Evolutionary conservation across 2,329 filamentous ascomycete genomes (phyloP), one percentile per base, ranked within the genome.

Genomic region (Talaromyces sp.): DNA sequence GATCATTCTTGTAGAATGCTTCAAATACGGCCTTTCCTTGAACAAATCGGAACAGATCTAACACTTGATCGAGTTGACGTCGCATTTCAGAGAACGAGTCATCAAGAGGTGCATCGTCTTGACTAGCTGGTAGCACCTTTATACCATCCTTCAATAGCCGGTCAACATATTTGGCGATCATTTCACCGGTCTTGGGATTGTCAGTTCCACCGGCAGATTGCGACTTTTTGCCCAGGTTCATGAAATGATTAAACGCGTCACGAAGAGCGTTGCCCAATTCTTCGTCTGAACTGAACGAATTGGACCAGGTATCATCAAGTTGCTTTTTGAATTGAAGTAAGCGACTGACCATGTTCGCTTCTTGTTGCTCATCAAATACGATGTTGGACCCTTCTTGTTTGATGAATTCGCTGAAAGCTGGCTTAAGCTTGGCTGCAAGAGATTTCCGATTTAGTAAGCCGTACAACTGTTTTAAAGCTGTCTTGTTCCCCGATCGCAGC

Each of bases 151-250:
- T 86, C 29, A 99, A 82, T 17, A 99, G 80, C 76, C 89, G 82
- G 72, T 99, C 94, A 56, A 99, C 89, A 65, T 97, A 92, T 73
- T 97, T 97, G 27, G 94, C 95, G 63, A 97, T 95, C 92, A 97
- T 96, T 77, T 99, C 94, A 45, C 93, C 94, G 13, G 96, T 91
- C 78, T 96, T 97, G 16, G 91, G 91, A 51, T 92, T 95, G 51
- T 91, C 88, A 0, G 89, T 90, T 47, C 86, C 85, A 83, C 89
- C 93, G 4, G 85, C 86, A 4, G 85, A 79, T 7, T 84, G 81
- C 1, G 84, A 86, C 66, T 87, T 89, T 67, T 88, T 88, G 3
- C 81, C 83, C 70, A 94, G 90, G 71, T 99, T 99, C 80, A 99
- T 96, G 64, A 97, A 97, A 1, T 80, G 82, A 48, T 89, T 87